Conservation (phyloP, 1,139 yeast species). For the Candida tropicalis region DNA sequence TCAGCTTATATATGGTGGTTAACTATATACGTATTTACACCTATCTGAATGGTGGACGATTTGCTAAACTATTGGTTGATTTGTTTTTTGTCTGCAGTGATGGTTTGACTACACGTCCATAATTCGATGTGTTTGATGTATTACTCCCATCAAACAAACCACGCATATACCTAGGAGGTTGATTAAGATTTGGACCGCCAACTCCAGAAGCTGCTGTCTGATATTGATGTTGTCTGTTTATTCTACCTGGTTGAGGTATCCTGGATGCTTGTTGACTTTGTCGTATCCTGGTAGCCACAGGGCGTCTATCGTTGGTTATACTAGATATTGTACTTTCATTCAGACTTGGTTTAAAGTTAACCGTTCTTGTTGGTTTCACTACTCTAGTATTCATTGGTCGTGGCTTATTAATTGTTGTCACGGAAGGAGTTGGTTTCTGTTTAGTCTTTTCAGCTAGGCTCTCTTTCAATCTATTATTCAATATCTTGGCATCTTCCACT, state of each 20-base stretch:
- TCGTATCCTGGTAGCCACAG: conserved; percentile 9
- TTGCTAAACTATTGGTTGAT: conserved; percentile 8
- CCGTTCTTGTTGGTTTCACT: not conserved
- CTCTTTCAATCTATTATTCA: conserved; percentile 31
- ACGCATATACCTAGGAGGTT: conserved; percentile 47
- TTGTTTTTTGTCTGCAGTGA: not conserved
- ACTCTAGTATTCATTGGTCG: not conserved
- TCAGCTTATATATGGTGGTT: conserved; percentile 18
- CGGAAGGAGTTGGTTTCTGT: conserved; percentile 3
- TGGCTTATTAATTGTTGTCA: not conserved
- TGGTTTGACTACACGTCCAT: conserved; percentile 4
- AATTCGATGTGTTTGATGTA: conserved; percentile 11
- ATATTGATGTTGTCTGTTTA: conserved; percentile 1
- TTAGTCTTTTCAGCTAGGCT: conserved; percentile 18
- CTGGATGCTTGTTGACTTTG: conserved; percentile 16
- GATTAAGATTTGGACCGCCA: conserved; percentile 40
- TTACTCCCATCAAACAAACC: conserved; percentile 36
- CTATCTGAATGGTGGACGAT: conserved; percentile 28
- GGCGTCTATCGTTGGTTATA: not conserved
- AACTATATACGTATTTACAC: conserved; percentile 4
- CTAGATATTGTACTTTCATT: not conserved
- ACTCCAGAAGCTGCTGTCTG: not conserved
- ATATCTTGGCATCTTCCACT: conserved; percentile 25
- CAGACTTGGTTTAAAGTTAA: conserved; percentile 5
- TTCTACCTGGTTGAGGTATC: conserved; percentile 19